These are phyloP conservation scores for Kurtzmaniella fragi DNA, from an alignment of 805 yeast genomes.

Conservation along the genomic window DNA sequence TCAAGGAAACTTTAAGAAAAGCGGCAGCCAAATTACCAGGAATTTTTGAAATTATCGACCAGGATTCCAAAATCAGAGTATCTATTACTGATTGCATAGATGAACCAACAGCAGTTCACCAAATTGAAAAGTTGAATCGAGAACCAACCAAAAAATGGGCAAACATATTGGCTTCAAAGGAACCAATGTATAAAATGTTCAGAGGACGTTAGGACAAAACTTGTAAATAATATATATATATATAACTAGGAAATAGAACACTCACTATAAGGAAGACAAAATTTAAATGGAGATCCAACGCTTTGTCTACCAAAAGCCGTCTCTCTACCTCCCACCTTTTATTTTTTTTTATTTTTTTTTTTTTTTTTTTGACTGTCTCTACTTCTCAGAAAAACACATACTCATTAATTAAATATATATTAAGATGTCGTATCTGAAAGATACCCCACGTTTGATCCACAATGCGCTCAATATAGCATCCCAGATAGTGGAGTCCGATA, in stretches of 20 bases:
- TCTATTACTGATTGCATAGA: slow-evolving; percentile 57
- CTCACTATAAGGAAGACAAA: too few relatives aligned
- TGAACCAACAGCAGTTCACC: slow-evolving; percentile 45
- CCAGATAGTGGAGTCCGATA: slow-evolving; percentile 33
- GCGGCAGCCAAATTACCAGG: slow-evolving; percentile 94
- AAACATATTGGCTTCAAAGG: slow-evolving; percentile 47
- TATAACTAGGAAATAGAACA: too few relatives aligned
- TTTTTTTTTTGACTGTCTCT: too few relatives aligned
- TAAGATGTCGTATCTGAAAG: slow-evolving; percentile 23
- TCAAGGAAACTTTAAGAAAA: slow-evolving; percentile 83
- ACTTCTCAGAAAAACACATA: too few relatives aligned
- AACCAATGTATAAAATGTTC: slow-evolving; percentile 51
- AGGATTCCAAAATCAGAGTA: slow-evolving; percentile 60
- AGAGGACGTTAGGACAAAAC: slow-evolving; percentile 47
- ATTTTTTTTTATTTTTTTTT: too few relatives aligned
- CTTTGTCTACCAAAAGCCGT: too few relatives aligned
- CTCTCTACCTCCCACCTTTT: too few relatives aligned
- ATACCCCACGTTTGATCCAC: slow-evolving; percentile 21
- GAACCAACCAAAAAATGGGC: slow-evolving; percentile 64
- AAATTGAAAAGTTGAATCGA: slow-evolving; percentile 46
- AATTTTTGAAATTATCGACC: slow-evolving; percentile 74
- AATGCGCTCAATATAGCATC: slow-evolving; percentile 26
- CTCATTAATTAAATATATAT: too few relatives aligned
- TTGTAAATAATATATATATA: too few relatives aligned
- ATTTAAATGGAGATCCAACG: too few relatives aligned